A percentile compares a stretch with the other conserved stretches of the same genome.
Evolutionary conservation across 2,329 filamentous ascomycete species (phyloP).

Genomic region (Thelonectria discophora): DNA sequence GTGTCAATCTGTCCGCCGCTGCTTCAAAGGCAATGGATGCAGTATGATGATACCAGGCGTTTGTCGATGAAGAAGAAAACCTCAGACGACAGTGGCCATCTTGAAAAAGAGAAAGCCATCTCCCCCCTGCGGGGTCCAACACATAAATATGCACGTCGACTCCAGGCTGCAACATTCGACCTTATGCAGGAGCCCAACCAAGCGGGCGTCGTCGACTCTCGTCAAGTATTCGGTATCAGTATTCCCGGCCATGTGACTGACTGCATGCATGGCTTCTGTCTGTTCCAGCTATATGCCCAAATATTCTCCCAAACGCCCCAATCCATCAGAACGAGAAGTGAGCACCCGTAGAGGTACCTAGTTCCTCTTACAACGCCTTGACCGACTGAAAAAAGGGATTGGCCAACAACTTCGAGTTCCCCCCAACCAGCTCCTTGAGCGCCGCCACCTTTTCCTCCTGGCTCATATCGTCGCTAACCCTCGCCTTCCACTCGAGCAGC

Average conservation of each 20-base stretch:
- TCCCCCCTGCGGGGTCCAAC: background rate
- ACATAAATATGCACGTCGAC: background rate
- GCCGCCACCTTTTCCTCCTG: conserved; percentile 80
- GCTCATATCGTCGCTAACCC: conserved; percentile 68
- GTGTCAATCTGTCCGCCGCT: too few relatives aligned
- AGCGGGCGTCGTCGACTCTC: background rate
- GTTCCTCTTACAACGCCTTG: conserved; percentile 62
- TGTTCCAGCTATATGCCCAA: background rate
- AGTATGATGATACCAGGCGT: too few relatives aligned
- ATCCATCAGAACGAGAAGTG: too few relatives aligned
- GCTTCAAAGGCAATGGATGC: too few relatives aligned
- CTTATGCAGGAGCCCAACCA: background rate
- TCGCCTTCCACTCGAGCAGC: conserved; percentile 84
- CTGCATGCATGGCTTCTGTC: background rate
- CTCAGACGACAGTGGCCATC: too few relatives aligned
- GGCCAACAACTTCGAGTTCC: conserved; percentile 69
- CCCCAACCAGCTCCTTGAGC: conserved; percentile 81
- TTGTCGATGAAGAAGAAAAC: too few relatives aligned
- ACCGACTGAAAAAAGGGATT: conserved; percentile 78
- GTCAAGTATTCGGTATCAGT: background rate
- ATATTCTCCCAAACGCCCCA: conserved; percentile 17
- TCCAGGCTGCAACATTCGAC: background rate
- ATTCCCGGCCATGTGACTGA: background rate
- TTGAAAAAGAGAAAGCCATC: background rate
- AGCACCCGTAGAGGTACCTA: too few relatives aligned